phyloP scores from a whole-genome alignment of 2,329 filamentous ascomycete species.

The Sporothrix luriei region DNA sequence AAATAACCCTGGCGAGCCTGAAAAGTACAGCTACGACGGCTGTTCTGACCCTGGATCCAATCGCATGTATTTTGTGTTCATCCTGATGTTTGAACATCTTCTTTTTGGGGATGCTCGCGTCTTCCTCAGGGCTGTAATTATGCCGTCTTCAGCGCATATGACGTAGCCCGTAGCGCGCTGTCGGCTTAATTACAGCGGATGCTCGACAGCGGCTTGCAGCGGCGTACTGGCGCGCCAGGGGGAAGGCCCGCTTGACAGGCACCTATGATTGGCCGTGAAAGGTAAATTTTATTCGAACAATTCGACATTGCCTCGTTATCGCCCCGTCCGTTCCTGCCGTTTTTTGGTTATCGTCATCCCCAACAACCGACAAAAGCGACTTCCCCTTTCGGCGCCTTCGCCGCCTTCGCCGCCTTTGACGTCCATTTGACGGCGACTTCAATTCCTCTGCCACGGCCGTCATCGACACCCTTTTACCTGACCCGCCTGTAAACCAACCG shows the following conservation, averaged over 20 bases:
- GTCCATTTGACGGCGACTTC: background rate
- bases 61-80: background rate
- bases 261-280: background rate
- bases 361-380: constrained; percentile 10
- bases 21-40: too few species aligned
- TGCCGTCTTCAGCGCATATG: background rate
- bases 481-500: background rate
- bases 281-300: constrained; percentile 4
- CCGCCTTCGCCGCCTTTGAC: background rate
- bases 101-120: background rate
- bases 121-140: background rate
- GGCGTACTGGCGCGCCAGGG: constrained; percentile 6
- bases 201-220: constrained; percentile 8
- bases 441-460: background rate
- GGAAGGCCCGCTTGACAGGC: constrained; percentile 3
- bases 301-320: background rate
- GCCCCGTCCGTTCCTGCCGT: background rate
- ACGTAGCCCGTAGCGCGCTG: constrained; percentile 16
- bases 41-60: background rate
- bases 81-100: background rate
- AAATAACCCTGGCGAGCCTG: too few species aligned
- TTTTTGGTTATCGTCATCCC: constrained; percentile 12
- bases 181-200: constrained; percentile 4
- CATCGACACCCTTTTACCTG: background rate
- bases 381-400: background rate